These are phyloP conservation scores for Raddia guianensis DNA, from an alignment of 176 grass and related monocot species.

Conservation along the genomic window DNA sequence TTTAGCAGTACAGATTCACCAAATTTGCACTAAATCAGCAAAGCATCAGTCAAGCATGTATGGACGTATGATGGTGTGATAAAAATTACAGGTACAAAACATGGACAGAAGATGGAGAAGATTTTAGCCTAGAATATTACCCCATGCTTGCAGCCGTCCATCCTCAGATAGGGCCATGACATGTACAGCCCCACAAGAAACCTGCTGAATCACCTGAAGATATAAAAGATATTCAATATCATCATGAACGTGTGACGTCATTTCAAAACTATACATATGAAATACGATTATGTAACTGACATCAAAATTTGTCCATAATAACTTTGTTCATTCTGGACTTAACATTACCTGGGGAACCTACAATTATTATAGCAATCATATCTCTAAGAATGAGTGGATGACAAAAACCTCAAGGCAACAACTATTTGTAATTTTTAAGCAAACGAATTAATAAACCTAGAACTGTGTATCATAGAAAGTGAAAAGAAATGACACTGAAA, in stretches of 20 bases:
- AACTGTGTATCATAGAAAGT: not conserved
- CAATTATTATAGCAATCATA: not conserved
- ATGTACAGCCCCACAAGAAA: constrained; percentile 90
- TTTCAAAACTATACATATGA: constrained; percentile 13
- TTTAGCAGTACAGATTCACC: constrained; percentile 30
- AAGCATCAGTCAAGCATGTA: constrained; percentile 19
- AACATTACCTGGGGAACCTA: not conserved
- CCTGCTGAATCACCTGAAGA: constrained; percentile 71
- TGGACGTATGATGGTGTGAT: not conserved
- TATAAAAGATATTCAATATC: constrained; percentile 24
- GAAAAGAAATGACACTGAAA: constrained; percentile 18
- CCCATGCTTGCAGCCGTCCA: constrained; percentile 93
- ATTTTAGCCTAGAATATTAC: constrained; percentile 52
- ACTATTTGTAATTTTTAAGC: not conserved
- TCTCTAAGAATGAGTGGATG: constrained; percentile 12
- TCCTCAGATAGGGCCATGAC: constrained; percentile 84
- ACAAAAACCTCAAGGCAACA: constrained; percentile 3
- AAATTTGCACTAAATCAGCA: constrained; percentile 29
- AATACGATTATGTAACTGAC: not conserved
- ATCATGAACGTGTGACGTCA: not conserved
- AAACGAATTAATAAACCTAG: not conserved
- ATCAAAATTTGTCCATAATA: constrained; percentile 14
- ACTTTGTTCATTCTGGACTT: not conserved
- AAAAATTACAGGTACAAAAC: constrained; percentile 9
- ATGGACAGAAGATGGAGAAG: not conserved